A percentile compares a stretch with the other conserved stretches of the same genome.
These are phyloP conservation scores for Fomitopsis pinicola DNA, from an alignment of 1,284 basidiomycete species.

Conservation along the genomic window DNA sequence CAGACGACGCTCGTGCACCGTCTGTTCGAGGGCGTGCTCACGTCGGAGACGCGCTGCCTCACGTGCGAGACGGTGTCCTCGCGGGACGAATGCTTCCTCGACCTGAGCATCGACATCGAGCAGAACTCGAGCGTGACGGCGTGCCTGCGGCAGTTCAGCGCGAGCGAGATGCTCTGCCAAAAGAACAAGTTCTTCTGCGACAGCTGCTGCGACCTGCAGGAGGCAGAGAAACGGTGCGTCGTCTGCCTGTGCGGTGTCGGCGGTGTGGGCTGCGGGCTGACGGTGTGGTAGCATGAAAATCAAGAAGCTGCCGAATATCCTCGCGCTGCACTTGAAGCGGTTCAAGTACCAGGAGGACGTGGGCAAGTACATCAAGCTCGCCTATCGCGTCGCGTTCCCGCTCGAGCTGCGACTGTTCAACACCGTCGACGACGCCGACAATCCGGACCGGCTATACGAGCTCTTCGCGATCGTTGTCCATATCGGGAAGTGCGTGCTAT, in stretches of 20 bases:
- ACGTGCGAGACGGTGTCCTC: constrained; percentile 98
- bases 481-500: constrained; percentile 81
- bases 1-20: constrained; percentile 82
- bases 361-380: constrained; percentile 88
- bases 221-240: constrained; percentile 89
- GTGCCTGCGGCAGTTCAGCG: constrained; percentile 93
- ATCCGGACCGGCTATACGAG: constrained; percentile 89
- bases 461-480: constrained; percentile 97
- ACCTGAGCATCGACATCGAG: constrained; percentile 97
- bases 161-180: constrained; percentile 96
- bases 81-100: constrained; percentile 94
- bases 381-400: constrained; percentile 96
- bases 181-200: constrained; percentile 99
- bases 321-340: constrained; percentile 80
- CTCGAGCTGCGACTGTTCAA: constrained; percentile 93
- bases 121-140: constrained; percentile 95
- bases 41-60: constrained; percentile 95
- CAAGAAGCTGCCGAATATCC: constrained; percentile 90
- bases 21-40: constrained; percentile 90
- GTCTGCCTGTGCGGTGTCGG: not conserved
- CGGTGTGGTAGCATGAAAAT: constrained; percentile 83
- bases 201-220: constrained; percentile 92
- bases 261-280: not conserved
- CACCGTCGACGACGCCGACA: constrained; percentile 89
- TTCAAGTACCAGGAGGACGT: constrained; percentile 95